phyloP scores from a whole-genome alignment of 2,329 filamentous ascomycete genomes.

The Microsporum audouinii region DNA sequence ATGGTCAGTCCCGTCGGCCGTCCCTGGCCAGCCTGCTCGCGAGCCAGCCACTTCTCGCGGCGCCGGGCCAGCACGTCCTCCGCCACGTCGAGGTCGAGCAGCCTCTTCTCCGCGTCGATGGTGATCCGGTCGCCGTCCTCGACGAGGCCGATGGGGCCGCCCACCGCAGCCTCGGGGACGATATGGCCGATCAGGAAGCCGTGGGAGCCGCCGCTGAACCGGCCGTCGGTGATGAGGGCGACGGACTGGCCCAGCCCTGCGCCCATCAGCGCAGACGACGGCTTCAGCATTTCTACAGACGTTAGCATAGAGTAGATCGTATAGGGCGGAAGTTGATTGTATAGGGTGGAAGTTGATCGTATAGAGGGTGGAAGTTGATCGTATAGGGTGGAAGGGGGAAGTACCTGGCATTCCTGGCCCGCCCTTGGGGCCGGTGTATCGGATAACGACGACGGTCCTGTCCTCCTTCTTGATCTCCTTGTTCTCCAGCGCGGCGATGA shows the following conservation, averaged over 20 bases:
- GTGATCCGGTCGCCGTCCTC: constrained; percentile 69
- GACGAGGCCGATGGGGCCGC: constrained; percentile 78
- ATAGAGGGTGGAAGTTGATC: too few relatives aligned
- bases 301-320: not conserved
- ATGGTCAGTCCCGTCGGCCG: constrained; percentile 45
- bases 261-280: constrained; percentile 61
- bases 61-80: constrained; percentile 53
- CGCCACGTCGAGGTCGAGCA: constrained; percentile 14
- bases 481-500: constrained; percentile 55
- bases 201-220: constrained; percentile 64
- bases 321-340: too few relatives aligned
- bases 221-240: constrained; percentile 60
- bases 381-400: not conserved
- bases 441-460: constrained; percentile 65
- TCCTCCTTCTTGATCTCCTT: constrained; percentile 63
- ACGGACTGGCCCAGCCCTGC: constrained; percentile 58
- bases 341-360: not conserved
- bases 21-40: constrained; percentile 28
- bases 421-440: constrained; percentile 62
- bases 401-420: constrained; percentile 55
- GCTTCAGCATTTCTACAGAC: constrained; percentile 59
- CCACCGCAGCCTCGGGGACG: constrained; percentile 76
- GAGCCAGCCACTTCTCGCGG: constrained; percentile 47
- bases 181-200: constrained; percentile 42
- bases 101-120: constrained; percentile 60